Base-by-base conservation (phyloP, 371 early-diverging fungal genomes). In the Blakeslea trispora region DNA sequence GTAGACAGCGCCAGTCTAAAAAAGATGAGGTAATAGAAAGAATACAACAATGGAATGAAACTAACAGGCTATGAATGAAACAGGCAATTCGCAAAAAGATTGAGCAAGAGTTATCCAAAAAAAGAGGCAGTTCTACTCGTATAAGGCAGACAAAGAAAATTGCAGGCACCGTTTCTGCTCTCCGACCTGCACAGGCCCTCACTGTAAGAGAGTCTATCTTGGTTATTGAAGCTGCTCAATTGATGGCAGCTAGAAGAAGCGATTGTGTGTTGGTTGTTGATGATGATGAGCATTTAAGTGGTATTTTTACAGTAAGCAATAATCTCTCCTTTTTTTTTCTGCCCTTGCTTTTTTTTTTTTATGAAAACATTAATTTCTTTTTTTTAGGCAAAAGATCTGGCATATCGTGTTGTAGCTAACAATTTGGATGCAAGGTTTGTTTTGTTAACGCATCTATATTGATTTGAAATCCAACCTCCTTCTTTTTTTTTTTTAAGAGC, bases 171-270 rank as follows among this genome's bases (percentile, higher is more conserved):
- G 98, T 97, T 23, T 89, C 94, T 17, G 89, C 96, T n/a, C 82
- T 97, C 42, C 84, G 90, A 28, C 97, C 91, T 24, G 84, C 91
- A 1, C 88, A 90, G 34, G 96, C 98, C 17, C 76, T 97, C 62
- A 96, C 95, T n/a, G 91, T 96, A 37, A 83, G 87, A 48, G 94
- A 97, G 57, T 87, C 84, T 23, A 88, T 94, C 47, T 75, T 91
- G 40, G 93, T 97, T 45, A 87, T 91, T 45, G 95, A 96, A 66
- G 99, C 95, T 0, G 92, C 97, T 24, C 97, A 94, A 77, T 80
- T 96, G 49, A 98, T 98, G 99, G 96, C 99, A 37, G 97, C 97
- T 37, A 96, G 95, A 79, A 80, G 97, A 39, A 89, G 93, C 21
- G 99, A 98, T 69, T 94, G 95, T 67, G 93, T 90, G 55, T 81